Conservation (phyloP, 768 basidiomycete genomes). For the Naganishia friedmannii region DNA sequence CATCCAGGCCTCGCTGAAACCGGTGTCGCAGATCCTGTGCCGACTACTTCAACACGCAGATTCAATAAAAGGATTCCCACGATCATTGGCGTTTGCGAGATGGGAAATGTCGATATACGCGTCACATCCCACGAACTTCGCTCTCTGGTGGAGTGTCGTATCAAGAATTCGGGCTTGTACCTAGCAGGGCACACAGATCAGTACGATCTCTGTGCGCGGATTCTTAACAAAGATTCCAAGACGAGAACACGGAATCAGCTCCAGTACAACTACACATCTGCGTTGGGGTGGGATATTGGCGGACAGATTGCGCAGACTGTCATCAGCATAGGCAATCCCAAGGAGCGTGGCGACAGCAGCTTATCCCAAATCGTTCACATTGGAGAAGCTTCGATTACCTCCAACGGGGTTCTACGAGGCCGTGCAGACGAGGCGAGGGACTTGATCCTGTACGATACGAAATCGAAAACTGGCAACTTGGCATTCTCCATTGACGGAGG, state of each 20-base stretch:
- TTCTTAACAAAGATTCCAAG: conserved; percentile 13
- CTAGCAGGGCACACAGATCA: conserved; percentile 5
- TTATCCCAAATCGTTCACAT: background rate
- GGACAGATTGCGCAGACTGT: background rate
- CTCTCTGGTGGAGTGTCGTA: conserved; percentile 4
- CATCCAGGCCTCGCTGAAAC: background rate
- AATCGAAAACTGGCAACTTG: conserved; percentile 12
- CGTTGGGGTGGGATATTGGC: background rate
- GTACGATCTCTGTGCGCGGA: background rate
- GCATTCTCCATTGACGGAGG: conserved; percentile 12
- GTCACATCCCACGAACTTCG: background rate
- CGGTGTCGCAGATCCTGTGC: background rate
- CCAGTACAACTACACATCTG: conserved; percentile 6
- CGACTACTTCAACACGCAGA: background rate
- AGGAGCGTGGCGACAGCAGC: background rate
- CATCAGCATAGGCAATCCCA: background rate
- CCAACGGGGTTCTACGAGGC: background rate
- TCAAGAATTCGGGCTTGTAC: conserved; percentile 5
- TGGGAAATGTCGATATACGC: conserved; percentile 15
- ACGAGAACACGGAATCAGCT: conserved; percentile 1
- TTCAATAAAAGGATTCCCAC: background rate
- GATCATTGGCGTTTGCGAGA: background rate
- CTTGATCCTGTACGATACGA: background rate
- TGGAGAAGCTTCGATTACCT: background rate
- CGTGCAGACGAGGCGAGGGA: background rate